These are phyloP conservation scores for Penicillium janthinellum DNA, from an alignment of 2,329 filamentous ascomycete species.

Conservation along the genomic window DNA sequence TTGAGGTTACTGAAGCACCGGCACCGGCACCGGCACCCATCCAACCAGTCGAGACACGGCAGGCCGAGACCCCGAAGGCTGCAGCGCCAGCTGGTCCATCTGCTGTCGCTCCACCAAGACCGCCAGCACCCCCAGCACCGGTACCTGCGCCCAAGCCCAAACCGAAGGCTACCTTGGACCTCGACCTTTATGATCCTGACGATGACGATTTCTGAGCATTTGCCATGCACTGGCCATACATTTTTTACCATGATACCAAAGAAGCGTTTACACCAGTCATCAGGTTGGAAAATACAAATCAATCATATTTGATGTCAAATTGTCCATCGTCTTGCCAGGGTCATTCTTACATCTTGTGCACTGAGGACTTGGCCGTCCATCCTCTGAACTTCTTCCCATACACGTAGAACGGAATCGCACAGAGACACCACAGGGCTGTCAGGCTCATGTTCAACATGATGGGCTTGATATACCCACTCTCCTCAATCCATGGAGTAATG, in stretches of 20 bases:
- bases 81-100: conserved; percentile 35
- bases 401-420: conserved; percentile 59
- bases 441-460: conserved; percentile 64
- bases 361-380: conserved; percentile 58
- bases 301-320: background rate
- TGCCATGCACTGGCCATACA: conserved; percentile 4
- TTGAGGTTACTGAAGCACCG: conserved; percentile 47
- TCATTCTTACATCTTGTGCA: conserved; percentile 53
- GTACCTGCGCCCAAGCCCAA: conserved; percentile 36
- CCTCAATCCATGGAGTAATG: conserved; percentile 56
- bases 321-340: background rate
- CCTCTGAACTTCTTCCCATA: conserved; percentile 61
- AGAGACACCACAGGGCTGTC: conserved; percentile 56
- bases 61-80: conserved; percentile 37
- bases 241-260: conserved; percentile 24
- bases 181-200: conserved; percentile 50
- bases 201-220: conserved; percentile 44
- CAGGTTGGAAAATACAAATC: background rate
- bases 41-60: conserved; percentile 38
- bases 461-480: conserved; percentile 55
- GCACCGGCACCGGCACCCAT: conserved; percentile 33
- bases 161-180: conserved; percentile 45
- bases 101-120: conserved; percentile 17
- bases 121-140: conserved; percentile 15
- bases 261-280: conserved; percentile 7